These are phyloP conservation scores for Ceratobasidium sp. DNA, from an alignment of 1,284 basidiomycete genomes.

Conservation along the genomic window DNA sequence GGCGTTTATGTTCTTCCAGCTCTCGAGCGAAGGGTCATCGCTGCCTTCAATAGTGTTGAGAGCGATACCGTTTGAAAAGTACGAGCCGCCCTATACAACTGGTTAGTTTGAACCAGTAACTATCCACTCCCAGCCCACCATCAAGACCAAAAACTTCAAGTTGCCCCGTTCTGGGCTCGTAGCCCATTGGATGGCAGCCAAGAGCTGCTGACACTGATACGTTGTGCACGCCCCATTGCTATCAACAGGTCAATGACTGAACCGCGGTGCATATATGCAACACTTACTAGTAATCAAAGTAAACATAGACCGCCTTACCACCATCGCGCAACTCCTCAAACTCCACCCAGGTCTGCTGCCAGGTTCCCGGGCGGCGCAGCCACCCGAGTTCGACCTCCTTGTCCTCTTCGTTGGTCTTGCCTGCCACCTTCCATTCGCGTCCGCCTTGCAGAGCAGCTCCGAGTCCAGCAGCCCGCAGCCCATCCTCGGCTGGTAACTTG, in stretches of 20 bases:
- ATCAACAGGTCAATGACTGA: background rate
- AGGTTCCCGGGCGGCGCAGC: slow-evolving; percentile 46
- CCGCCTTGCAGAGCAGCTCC: slow-evolving; percentile 46
- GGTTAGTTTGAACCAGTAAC: background rate
- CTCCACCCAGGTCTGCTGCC: slow-evolving; percentile 54
- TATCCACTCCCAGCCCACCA: slow-evolving; percentile 45
- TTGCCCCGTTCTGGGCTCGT: slow-evolving; percentile 46
- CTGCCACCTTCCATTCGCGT: slow-evolving; percentile 49
- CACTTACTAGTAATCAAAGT: slow-evolving; percentile 54
- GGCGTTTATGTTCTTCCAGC: slow-evolving; percentile 56
- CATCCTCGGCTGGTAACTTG: slow-evolving; percentile 53
- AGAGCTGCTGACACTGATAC: slow-evolving; percentile 50
- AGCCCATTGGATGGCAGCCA: slow-evolving; percentile 51
- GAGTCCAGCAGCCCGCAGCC: slow-evolving; percentile 48
- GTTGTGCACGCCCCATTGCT: slow-evolving; percentile 56
- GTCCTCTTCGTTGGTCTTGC: slow-evolving; percentile 14
- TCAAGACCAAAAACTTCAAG: slow-evolving; percentile 51
- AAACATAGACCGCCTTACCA: slow-evolving; percentile 49
- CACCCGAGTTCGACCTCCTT: slow-evolving; percentile 43
- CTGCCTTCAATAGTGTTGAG: slow-evolving; percentile 55
- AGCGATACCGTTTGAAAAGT: slow-evolving; percentile 57
- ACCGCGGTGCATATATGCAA: background rate
- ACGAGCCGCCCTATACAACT: slow-evolving; percentile 47
- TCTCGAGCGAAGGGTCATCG: slow-evolving; percentile 50
- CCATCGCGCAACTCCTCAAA: slow-evolving; percentile 45